These are phyloP conservation scores for Hirschfeldia incana DNA, from an alignment of 345 rosid species.

Conservation along the genomic window DNA sequence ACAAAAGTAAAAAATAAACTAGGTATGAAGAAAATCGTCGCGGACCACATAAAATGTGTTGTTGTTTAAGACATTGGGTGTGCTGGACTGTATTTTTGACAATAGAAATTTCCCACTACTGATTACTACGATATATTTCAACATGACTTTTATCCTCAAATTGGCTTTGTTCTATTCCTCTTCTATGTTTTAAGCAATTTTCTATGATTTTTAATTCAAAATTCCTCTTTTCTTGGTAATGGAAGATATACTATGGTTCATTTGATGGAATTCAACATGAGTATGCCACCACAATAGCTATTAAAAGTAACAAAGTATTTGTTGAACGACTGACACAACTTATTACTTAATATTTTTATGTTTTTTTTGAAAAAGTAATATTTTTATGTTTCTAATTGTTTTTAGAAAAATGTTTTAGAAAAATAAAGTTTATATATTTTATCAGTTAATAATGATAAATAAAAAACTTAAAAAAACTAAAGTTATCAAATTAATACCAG, in stretches of 20 bases:
- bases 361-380: too few relatives aligned
- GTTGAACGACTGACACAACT: neutral
- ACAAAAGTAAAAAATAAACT: neutral
- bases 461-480: too few relatives aligned
- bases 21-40: conserved; percentile 20
- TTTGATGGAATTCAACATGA: neutral
- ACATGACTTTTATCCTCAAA: neutral
- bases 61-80: neutral
- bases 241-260: neutral
- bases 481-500: too few relatives aligned
- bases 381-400: too few relatives aligned
- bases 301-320: neutral
- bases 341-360: neutral
- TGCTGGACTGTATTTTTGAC: neutral
- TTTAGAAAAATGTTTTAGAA: too few relatives aligned
- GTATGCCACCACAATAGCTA: neutral
- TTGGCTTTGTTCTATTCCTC: conserved; percentile 16
- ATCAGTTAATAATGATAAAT: neutral
- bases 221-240: neutral
- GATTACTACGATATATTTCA: neutral
- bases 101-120: too few relatives aligned
- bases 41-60: conserved; percentile 1
- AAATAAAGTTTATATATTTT: neutral
- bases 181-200: conserved; percentile 12
- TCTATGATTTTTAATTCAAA: neutral